Evolutionary conservation across 495 filamentous ascomycete species (phyloP).

Genomic region (Bryoglossum gracile): DNA sequence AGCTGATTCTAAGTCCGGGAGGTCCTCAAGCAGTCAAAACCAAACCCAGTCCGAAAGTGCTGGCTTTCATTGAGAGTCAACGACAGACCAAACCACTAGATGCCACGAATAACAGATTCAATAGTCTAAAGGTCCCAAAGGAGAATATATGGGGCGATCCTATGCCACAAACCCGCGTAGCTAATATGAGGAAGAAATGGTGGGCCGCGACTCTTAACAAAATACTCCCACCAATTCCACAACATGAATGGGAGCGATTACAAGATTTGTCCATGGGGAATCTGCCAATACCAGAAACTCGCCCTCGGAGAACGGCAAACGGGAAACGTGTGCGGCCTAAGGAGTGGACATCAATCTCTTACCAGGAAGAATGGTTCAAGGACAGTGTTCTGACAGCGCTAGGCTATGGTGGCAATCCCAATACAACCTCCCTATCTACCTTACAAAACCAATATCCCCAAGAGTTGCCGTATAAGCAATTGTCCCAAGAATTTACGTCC

Average conservation of each 20-base stretch:
- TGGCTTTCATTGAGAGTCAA: conserved; percentile 24
- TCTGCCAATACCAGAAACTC: conserved; percentile 2
- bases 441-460: too few relatives aligned
- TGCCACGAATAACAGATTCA: conserved; percentile 22
- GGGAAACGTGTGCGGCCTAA: too few relatives aligned
- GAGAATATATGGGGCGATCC: conserved; percentile 58
- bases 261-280: conserved; percentile 45
- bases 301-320: conserved; percentile 2
- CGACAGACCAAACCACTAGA: conserved; percentile 22
- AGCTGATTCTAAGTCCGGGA: conserved; percentile 2
- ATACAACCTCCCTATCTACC: too few relatives aligned
- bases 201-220: conserved; percentile 48
- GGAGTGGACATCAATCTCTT: too few relatives aligned
- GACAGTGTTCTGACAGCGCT: too few relatives aligned
- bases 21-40: not conserved
- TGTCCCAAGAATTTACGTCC: not conserved
- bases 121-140: conserved; percentile 43
- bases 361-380: too few relatives aligned
- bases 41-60: conserved; percentile 14
- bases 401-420: too few relatives aligned
- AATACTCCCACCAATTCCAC: conserved; percentile 66
- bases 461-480: too few relatives aligned
- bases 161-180: conserved; percentile 41
- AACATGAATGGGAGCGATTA: conserved; percentile 56
- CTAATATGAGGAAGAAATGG: conserved; percentile 53